Base-by-base conservation (phyloP, 768 basidiomycete species). In the Trichaptum fuscoviolaceum region DNA sequence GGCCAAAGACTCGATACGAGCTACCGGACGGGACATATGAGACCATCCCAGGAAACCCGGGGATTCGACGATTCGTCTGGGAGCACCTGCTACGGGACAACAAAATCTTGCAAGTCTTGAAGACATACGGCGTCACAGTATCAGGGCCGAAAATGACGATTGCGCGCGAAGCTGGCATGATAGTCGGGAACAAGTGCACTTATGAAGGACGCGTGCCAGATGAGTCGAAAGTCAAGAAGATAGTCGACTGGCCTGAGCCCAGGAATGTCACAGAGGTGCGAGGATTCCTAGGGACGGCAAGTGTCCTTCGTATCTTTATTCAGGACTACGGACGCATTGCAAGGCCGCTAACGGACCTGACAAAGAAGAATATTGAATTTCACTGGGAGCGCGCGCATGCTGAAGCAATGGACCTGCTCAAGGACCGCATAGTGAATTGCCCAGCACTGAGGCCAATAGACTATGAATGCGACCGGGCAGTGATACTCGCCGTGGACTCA, bases 181-280 rank as follows among this genome's bases (percentile, higher is more conserved):
- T 83, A 0, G 64, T 84, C 0, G 79, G 81, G 0, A 79, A 84
- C 58, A 63, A 62, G 0, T 82, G 80, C 64, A 80, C 76, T 0
- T 74, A 71, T 10, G 71, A 78, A 23, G 81, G 78, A 0, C 68
- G 71, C 0, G 27, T 76, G 0, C 77, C 78, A 0, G 74, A 80
- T 4, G 63, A 73, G 5, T 58, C 42, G 0, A 72, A 69, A 3
- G 67, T 71, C 0, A 72, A 64, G 3, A 78, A 78, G 25, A 69
- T 72, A 59, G 30, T n/a, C 15, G 68, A 62, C 58, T 76, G 76
- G 76, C 68, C 66, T 0, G 62, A 70, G 0, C 71, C 69, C 25
- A 36, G 35, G 2, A 57, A 57, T n/a, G 62, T 71, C 26, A 68
- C 70, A 0, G 74, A 74, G 6, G 72, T 75, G 12, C 68, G 72